Evolutionary conservation across 495 filamentous ascomycete genomes (phyloP).

Genomic region (Aspergillus saccharolyticus): DNA sequence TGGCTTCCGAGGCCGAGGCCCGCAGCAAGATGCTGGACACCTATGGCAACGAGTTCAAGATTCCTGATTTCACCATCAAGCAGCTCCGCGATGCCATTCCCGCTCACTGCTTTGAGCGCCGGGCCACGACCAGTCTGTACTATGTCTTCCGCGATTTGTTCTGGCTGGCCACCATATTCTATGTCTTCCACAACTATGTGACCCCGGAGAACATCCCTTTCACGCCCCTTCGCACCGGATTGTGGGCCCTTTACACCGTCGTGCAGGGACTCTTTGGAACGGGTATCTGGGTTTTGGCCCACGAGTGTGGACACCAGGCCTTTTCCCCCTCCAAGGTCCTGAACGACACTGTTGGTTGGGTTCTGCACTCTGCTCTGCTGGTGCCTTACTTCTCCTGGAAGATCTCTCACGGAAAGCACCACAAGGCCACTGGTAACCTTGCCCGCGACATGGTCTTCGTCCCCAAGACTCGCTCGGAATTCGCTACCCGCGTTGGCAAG

Average conservation of each 20-base stretch:
- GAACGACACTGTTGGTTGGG: slow-evolving; percentile 82
- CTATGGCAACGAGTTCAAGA: slow-evolving; percentile 64
- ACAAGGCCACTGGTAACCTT: slow-evolving; percentile 93
- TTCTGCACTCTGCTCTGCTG: slow-evolving; percentile 74
- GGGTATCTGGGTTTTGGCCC: slow-evolving; percentile 66
- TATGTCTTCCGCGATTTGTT: slow-evolving; percentile 61
- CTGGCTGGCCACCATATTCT: slow-evolving; percentile 53
- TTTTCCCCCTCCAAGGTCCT: slow-evolving; percentile 76
- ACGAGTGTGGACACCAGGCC: slow-evolving; percentile 72
- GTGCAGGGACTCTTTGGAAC: slow-evolving; percentile 63
- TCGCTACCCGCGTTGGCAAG: slow-evolving; percentile 63
- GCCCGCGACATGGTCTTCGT: slow-evolving; percentile 98
- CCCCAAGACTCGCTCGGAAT: slow-evolving; percentile 74
- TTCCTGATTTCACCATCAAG: slow-evolving; percentile 69
- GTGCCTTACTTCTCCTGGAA: slow-evolving; percentile 94
- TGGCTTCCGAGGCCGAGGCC: slow-evolving; percentile 55
- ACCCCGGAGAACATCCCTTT: slow-evolving; percentile 59
- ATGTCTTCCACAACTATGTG: slow-evolving; percentile 60
- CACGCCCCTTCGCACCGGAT: slow-evolving; percentile 36
- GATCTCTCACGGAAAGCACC: slow-evolving; percentile 88
- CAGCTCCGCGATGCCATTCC: slow-evolving; percentile 60
- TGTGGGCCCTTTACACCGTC: slow-evolving; percentile 60
- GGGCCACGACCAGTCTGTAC: slow-evolving; percentile 51
- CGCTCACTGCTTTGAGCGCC: slow-evolving; percentile 62
- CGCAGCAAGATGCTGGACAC: slow-evolving; percentile 58